Base-by-base conservation (phyloP, 2,329 filamentous ascomycete species). In the Beauveria medogensis region DNA sequence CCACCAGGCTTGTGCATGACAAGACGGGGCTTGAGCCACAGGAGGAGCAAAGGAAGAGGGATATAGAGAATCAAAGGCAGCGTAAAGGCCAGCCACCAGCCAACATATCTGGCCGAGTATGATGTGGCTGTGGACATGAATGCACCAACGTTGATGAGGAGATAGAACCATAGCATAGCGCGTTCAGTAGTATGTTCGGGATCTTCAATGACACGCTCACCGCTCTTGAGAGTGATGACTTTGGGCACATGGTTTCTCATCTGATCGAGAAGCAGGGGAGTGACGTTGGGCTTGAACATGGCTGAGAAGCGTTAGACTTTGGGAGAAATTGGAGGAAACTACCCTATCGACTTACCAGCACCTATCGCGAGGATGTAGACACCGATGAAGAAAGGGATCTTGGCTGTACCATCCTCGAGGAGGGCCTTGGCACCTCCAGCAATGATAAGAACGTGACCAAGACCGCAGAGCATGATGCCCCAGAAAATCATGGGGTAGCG, bases 241-340 rank as follows among this genome's bases (percentile, higher is more conserved):
- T 61, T 66, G 28, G 69, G 66, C 34, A 80, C 81, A 5, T 82
- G 82, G 24, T 80, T 78, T 3, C 75, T 79, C 67, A 87, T 81
- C 67, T 90, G 86, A 65, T 90, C 87, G 12, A 87, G 82, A 30
- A 90, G 80, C 20, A 88, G 74, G 0, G 86, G 85, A 0, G 85
- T 84, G 43, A 92, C 85, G 64, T 90, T 91, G 44, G 86, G 76
- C 76, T 92, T 92, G 79, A 91, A 90, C 73, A 78, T 77, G 63
- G 74, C 88, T 8, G 28, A 10, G n/a, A 20, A n/a, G n/a, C 2
- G 30, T 55, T 43, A 59, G 56, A 26, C 16, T 16, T 24, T 12
- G 14, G 1, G n/a, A 7, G 16, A 18, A 30, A 20, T 20, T 5
- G 12, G 18, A 20, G 5, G 10, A 1, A 24, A 3, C 1, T 3